Conservation (phyloP, 192 early-diverging fungal genomes). For the Mortierella claussenii region DNA sequence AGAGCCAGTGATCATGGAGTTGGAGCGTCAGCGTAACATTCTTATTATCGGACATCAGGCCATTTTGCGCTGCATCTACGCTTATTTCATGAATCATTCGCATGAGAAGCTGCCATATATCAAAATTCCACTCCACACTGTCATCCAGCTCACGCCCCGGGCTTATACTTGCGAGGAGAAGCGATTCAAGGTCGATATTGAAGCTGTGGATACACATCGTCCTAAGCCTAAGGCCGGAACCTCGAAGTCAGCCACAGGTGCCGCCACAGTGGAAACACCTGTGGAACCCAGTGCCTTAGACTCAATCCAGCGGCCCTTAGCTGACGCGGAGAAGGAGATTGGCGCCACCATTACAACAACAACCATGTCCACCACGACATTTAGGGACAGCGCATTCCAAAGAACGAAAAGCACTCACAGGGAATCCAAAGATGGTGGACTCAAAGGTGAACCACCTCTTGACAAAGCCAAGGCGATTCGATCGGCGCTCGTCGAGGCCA, state of each 20-base stretch:
- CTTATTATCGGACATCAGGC: constrained; percentile 98
- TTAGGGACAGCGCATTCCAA: constrained; percentile 31
- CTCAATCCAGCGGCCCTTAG: neutral
- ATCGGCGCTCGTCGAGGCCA: constrained; percentile 23
- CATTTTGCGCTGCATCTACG: constrained; percentile 96
- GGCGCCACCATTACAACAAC: constrained; percentile 44
- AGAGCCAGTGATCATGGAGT: constrained; percentile 99
- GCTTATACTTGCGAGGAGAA: constrained; percentile 97
- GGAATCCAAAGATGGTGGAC: neutral
- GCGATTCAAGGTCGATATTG: constrained; percentile 93
- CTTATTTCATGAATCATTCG: constrained; percentile 94
- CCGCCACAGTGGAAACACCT: constrained; percentile 3
- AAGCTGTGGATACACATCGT: constrained; percentile 97
- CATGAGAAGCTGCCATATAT: constrained; percentile 98
- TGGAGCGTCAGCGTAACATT: constrained; percentile 96
- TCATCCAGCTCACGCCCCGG: constrained; percentile 96
- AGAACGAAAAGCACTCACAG: constrained; percentile 13
- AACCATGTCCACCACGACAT: constrained; percentile 51
- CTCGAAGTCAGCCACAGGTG: constrained; percentile 3
- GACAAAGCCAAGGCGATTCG: constrained; percentile 23
- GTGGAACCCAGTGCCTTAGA: neutral
- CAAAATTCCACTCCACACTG: constrained; percentile 98
- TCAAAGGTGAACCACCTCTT: neutral
- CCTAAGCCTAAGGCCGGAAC: constrained; percentile 65
- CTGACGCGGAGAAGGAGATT: constrained; percentile 19